Evolutionary conservation across 2,329 filamentous ascomycete genomes (phyloP), one percentile per base, ranked within the genome.

Genomic region (Plectosphaerella cucumerina): DNA sequence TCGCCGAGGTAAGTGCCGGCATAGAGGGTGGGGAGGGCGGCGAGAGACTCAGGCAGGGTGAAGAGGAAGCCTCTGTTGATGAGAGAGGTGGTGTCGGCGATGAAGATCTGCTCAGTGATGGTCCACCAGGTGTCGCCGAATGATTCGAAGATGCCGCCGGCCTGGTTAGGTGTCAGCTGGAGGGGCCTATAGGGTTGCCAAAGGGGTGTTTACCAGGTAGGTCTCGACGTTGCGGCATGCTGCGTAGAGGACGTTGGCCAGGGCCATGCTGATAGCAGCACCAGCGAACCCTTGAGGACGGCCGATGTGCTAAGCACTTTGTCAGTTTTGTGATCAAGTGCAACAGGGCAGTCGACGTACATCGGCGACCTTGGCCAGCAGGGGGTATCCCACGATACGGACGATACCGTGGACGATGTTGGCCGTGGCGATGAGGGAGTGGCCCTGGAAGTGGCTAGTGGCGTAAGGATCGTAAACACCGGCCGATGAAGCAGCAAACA

Each of bases 171-270:
- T 58, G 70, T 74, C 3, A 62, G 54, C 15, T 12, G 67, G 70
- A 5, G 69, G 61, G 50, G 71, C 65, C 17, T 85, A 85, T 44
- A 83, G 76, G 62, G 77, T 81, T 61, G 86, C 86, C 53, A 88
- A 80, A 10, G 85, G 80, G 58, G 84, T 72, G 18, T 76, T 82
- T 5, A 80, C 81, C 44, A 78, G 76, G 61, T 83, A 86, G 2
- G 77, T 79, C 53, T 77, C 70, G 39, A 86, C 72, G 53, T 77
- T 77, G 37, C 76, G 69, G 61, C 76, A 85, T 1, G 73, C 71
- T 9, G 85, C 85, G 70, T 85, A 86, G 65, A 88, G 76, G 56
- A 85, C 75, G 61, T 85, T 80, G 6, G 77, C 74, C 49, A 83
- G 63, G 53, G 78, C 68, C 53, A 70, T 71, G 39, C 76, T 63